Base-by-base conservation (phyloP, 768 basidiomycete species). In the Auriscalpium microsporum region DNA sequence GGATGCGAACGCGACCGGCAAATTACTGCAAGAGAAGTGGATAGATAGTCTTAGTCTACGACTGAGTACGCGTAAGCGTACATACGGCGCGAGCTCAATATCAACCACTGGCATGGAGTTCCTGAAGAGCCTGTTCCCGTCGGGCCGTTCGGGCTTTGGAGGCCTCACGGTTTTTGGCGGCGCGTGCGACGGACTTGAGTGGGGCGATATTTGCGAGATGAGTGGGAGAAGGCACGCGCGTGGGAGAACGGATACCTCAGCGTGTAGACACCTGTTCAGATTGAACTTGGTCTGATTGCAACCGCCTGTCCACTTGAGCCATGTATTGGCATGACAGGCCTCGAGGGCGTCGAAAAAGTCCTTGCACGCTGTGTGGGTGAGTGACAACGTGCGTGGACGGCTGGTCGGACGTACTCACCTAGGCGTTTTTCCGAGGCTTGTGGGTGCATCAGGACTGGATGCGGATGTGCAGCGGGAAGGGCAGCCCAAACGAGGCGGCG, bases 301-400 rank as follows among this genome's bases (percentile, higher is more conserved):
- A 16, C 75, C 78, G 19, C 87, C 88, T 1, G 82, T 78, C 58
- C 85, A 76, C 58, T 81, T 80, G 23, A 77, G 75, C 84, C 84
- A 87, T 54, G 67, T 73, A 63, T 73, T 78, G 17, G 72, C 65
- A 64, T 90, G 88, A 64, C 88, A 90, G 48, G 76, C 71, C 50
- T 89, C 79, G 23, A 90, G 80, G 2, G 88, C 88, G 60, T 88
- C 72, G 53, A 90, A 87, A 64, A 90, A 84, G 16, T 88, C 86
- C 64, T 74, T 79, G 74, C 88, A 90, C 38, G 74, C 88, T 90
- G 48, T 53, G 61, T 54, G 64, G 54, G 62, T 44, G 45, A 38
- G 16, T 17, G 35, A 34, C n/a, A 36, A 19, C 45, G 38, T 23
- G 38, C 56, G 13, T 9, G 19, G 8, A 38, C 35, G 53, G 28